Evolutionary conservation across 352 stramenopile genomes (phyloP), one percentile per base, ranked within the genome.

Genomic region (Globisporangium spiculum): DNA sequence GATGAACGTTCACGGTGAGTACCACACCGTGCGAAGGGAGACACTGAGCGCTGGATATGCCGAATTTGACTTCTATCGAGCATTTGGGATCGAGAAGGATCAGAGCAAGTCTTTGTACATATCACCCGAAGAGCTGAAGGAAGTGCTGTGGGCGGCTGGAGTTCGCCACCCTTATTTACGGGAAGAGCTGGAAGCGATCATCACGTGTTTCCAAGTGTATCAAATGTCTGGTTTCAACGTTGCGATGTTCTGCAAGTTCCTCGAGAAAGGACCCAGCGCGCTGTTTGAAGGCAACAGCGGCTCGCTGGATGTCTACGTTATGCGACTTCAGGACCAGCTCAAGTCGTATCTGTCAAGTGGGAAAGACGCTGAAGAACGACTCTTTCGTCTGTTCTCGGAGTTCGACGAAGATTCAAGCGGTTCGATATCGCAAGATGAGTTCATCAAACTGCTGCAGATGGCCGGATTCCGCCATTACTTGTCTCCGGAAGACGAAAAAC

Each of bases 101-200:
- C 72, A 74, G 2, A 66, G 73, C 14, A 73, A 77, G 27, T 77
- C 62, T 50, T 46, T 89, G 22, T 76, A 75, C 18, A 24, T 94
- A 2, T 83, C 75, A 8, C 69, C 74, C 8, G 78, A 91, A 12
- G 83, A 94, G 12, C 80, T 94, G 14, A 90, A 86, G 60, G 83
- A 94, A 56, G 73, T 90, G 34, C 50, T 94, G 56, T 94, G 86
- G 86, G 68, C 75, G 24, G 75, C 79, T 10, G 81, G 80, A 14
- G 67, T 92, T 0, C 81, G 78, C 0, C 81, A 92, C 48, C 84
- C 86, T 7, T 94, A 88, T 65, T 68, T 91, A 20, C 81, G 81
- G 4, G 86, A 94, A 64, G 84, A 91, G 41, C 67, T 91, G 10
- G 75, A 92, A 60, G 67, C 67, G 9, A 82, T 92, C 64, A 75